These are phyloP conservation scores for Annulohypoxylon bovei DNA, from an alignment of 495 filamentous ascomycete genomes.

Conservation along the genomic window DNA sequence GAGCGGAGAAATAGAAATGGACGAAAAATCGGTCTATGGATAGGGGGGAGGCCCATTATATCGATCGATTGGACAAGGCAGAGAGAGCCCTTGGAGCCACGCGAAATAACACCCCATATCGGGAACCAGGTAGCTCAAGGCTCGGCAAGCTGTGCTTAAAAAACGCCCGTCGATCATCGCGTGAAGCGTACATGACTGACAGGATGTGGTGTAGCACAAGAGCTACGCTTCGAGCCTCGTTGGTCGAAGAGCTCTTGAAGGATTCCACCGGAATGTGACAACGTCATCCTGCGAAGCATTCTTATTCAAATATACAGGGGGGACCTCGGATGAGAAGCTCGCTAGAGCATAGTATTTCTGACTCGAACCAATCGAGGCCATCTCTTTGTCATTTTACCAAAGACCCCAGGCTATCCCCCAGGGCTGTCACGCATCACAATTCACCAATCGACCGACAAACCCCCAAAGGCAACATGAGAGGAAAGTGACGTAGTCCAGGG, in stretches of 20 bases:
- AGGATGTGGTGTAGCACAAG: conserved; percentile 18
- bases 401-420: conserved; percentile 10
- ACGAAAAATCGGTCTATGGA: neutral
- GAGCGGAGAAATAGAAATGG: conserved; percentile 8
- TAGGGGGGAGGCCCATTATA: conserved; percentile 29
- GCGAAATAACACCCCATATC: conserved; percentile 4
- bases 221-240: conserved; percentile 21
- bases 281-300: conserved; percentile 28
- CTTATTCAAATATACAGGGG: conserved; percentile 18
- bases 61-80: conserved; percentile 12
- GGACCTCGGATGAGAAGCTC: conserved; percentile 12
- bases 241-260: conserved; percentile 17
- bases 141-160: conserved; percentile 19
- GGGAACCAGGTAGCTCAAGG: neutral
- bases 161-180: conserved; percentile 36
- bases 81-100: neutral
- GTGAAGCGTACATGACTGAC: conserved; percentile 23
- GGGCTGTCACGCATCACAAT: conserved; percentile 10
- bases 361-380: conserved; percentile 24
- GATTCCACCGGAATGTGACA: conserved; percentile 23
- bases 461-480: conserved; percentile 8
- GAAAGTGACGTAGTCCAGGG: conserved; percentile 20
- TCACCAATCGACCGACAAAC: neutral
- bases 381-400: conserved; percentile 8
- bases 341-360: conserved; percentile 29